Conservation (phyloP, 2,329 filamentous ascomycete genomes). For the Apiospora saccharicola region DNA sequence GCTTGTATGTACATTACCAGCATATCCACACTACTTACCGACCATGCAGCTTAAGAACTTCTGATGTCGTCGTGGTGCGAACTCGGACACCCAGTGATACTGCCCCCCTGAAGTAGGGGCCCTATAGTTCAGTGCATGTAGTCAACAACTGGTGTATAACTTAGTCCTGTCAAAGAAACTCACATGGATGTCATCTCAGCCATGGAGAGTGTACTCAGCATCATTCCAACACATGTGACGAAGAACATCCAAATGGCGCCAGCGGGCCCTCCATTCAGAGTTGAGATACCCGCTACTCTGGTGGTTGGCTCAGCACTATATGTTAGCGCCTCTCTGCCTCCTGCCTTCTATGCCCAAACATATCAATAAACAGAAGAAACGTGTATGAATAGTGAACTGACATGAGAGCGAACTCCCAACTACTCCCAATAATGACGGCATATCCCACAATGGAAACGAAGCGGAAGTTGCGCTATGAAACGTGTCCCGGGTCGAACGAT, state of each 20-base stretch:
- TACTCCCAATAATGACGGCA: constrained; percentile 14
- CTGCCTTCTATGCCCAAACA: neutral
- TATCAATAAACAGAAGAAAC: no score
- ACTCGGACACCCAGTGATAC: constrained; percentile 66
- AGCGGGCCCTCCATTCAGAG: constrained; percentile 52
- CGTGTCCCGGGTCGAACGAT: neutral
- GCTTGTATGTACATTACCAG: neutral
- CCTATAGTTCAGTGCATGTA: constrained; percentile 33
- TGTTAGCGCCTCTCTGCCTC: neutral
- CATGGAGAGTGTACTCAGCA: constrained; percentile 50
- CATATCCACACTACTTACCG: constrained; percentile 51
- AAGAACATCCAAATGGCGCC: constrained; percentile 56
- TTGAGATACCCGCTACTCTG: constrained; percentile 30
- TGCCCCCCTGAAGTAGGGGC: constrained; percentile 65
- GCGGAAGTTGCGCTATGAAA: constrained; percentile 20
- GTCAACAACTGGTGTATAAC: neutral
- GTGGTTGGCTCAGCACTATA: constrained; percentile 29
- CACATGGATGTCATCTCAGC: constrained; percentile 59
- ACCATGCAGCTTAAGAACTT: constrained; percentile 61
- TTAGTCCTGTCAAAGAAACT: neutral
- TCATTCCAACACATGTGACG: constrained; percentile 47
- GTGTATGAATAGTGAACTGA: neutral
- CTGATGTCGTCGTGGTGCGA: constrained; percentile 55
- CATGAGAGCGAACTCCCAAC: constrained; percentile 23
- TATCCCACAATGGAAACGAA: constrained; percentile 26